A percentile compares a stretch with the other conserved stretches of the same genome.
Conservation (phyloP, 257 asterid genomes). For the Nemophila menziesii region DNA sequence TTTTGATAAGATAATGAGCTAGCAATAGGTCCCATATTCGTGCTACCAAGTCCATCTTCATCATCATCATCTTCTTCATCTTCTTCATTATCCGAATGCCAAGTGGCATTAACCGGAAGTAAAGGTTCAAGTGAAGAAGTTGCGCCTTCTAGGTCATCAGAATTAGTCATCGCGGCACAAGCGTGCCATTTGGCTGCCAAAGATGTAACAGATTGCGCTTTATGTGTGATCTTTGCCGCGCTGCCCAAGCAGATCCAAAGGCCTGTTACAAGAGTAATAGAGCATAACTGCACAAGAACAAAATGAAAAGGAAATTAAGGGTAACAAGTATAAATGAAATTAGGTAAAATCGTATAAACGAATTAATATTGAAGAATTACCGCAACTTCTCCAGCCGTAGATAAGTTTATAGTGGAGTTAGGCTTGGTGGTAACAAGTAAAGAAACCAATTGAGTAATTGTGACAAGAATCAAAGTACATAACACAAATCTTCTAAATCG, state of each 20-base stretch:
- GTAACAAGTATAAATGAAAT: too few species aligned
- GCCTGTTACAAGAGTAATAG: slow-evolving; percentile 73
- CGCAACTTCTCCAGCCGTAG: slow-evolving; percentile 77
- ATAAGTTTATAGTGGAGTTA: slow-evolving; percentile 30
- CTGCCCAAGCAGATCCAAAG: slow-evolving; percentile 77
- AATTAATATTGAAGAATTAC: slow-evolving; percentile 21
- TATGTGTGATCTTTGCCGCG: slow-evolving; percentile 91
- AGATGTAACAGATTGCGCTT: slow-evolving; percentile 60
- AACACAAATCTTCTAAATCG: slow-evolving; percentile 73
- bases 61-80: slow-evolving; percentile 89
- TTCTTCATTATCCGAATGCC: slow-evolving; percentile 62
- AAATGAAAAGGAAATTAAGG: too few species aligned
- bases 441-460: slow-evolving; percentile 65
- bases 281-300: slow-evolving; percentile 62
- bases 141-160: slow-evolving; percentile 32
- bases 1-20: slow-evolving; percentile 65
- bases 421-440: slow-evolving; percentile 54
- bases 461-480: slow-evolving; percentile 52
- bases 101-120: slow-evolving; percentile 16
- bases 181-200: slow-evolving; percentile 93
- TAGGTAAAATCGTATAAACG: background rate
- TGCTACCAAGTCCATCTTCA: slow-evolving; percentile 66
- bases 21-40: slow-evolving; percentile 43
- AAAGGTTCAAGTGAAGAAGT: slow-evolving; percentile 20
- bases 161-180: slow-evolving; percentile 55